Evolutionary conservation across 768 basidiomycete species (phyloP).

Genomic region (Podaxis carcinomalis): DNA sequence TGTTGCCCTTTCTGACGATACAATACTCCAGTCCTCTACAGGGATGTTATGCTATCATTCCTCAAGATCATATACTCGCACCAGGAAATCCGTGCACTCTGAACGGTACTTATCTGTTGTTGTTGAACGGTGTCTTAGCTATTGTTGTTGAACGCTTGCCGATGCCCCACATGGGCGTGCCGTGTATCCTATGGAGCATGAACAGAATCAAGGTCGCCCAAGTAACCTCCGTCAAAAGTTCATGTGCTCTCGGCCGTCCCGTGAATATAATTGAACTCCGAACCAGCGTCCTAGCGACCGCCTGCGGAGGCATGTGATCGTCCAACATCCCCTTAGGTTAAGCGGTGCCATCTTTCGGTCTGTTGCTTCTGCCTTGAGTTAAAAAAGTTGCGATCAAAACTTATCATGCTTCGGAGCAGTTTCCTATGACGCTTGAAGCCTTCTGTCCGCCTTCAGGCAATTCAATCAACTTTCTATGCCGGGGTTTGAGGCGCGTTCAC

Average conservation of each 20-base stretch:
- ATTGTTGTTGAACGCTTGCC: background rate
- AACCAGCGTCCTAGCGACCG: background rate
- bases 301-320: background rate
- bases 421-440: background rate
- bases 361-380: background rate
- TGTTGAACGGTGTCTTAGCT: background rate
- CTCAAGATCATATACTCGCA: background rate
- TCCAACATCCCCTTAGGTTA: background rate
- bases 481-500: slow-evolving; percentile 4
- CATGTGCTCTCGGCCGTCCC: background rate
- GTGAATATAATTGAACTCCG: background rate
- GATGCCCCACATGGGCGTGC: background rate
- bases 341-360: background rate
- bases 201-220: background rate
- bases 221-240: background rate
- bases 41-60: background rate
- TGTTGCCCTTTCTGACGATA: background rate
- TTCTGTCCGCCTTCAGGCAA: background rate
- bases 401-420: background rate
- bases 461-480: background rate
- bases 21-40: background rate
- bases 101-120: background rate
- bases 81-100: too few relatives aligned
- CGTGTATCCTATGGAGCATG: background rate
- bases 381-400: background rate